Base-by-base conservation (phyloP, 2,329 filamentous ascomycete species). In the Immersiporthe knoxdaviesiana region DNA sequence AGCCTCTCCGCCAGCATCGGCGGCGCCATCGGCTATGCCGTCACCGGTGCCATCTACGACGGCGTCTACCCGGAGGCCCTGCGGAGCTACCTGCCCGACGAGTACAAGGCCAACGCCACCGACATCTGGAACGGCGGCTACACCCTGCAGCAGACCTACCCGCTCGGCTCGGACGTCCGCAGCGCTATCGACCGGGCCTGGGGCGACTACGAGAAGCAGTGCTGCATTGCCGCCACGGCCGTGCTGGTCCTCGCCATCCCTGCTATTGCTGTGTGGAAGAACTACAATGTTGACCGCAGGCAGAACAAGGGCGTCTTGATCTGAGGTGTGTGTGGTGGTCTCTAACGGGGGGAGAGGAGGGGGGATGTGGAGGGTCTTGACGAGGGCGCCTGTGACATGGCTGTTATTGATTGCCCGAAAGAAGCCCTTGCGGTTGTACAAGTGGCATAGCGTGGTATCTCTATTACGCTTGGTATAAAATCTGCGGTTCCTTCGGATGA, bases 151-250 rank as follows among this genome's bases (percentile, higher is more conserved):
- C 70, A 75, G 60, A 66, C 67, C 1, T 80, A 78, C 41, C 74
- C 76, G 0, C 66, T 76, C 16, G 79, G 78, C 16, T 67, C 71
- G 3, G 71, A 75, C 1, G 65, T 72, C 2, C 77, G 79, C 12
- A 73, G 77, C 3, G 79, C 79, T 3, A 77, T 79, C 68, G 75
- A 79, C 27, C 74, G 75, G 63, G 79, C 80, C 8, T 82, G 78
- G 77, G 78, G 79, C 16, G 73, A 76, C 37, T 77, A 75, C n/a
- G 79, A 81, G 73, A 78, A 76, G 66, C 75, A 76, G 60, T 76
- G 75, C 18, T 73, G 74, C 27, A 79, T 81, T 70, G 77, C 78
- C 1, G 77, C 78, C 1, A 79, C 78, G 5, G 73, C 72, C 7
- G 71, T 80, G 35, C 68, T 80, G 50, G 74, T 73, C 8, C 72